Evolutionary conservation across 345 rosid genomes (phyloP), one percentile per base, ranked within the genome.

Genomic region (Erysimum cheiranthoides): DNA sequence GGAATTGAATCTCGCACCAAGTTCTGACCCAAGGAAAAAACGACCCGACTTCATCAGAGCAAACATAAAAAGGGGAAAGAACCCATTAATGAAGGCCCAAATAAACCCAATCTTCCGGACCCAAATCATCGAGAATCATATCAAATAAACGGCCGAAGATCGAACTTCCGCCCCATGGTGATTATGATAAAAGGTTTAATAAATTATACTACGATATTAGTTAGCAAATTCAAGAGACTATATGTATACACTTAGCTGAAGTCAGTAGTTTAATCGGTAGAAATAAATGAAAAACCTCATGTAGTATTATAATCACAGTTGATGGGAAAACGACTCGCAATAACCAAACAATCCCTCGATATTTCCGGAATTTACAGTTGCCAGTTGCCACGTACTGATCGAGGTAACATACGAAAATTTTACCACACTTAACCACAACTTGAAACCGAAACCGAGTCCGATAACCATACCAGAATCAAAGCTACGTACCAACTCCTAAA

Each of bases 241-340:
- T 0, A 28, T 14, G 7, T n/a, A 63, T 45, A 30, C 27, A 45
- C 8, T 5, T 11, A 38, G 30, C 40, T 32, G 25, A 32, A 35
- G 9, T 1, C 9, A 16, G 31, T 36, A 16, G 25, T 0, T n/a
- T 45, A 6, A 2, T 58, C 34, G 4, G 13, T 34, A n/a, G 9
- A 59, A 35, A 59, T 59, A 61, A 61, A 61, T 40, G 50, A 25
- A 61, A 50, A 17, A 31, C 65, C 56, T 13, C 17, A 69, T 4
- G 25, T 21, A 21, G 42, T 54, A 3, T 71, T 39, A 38, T 39
- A 10, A 61, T 36, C 46, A 42, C 13, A 28, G 43, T 30, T 51
- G 12, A 61, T 11, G 1, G 6, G 54, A 64, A 28, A 64, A 27
- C 14, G 11, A 50, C 21, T 34, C 12, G 18, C 5, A 66, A 21